Evolutionary conservation across 1,284 basidiomycete species (phyloP).

Genomic region (Moesziomyces sp.): DNA sequence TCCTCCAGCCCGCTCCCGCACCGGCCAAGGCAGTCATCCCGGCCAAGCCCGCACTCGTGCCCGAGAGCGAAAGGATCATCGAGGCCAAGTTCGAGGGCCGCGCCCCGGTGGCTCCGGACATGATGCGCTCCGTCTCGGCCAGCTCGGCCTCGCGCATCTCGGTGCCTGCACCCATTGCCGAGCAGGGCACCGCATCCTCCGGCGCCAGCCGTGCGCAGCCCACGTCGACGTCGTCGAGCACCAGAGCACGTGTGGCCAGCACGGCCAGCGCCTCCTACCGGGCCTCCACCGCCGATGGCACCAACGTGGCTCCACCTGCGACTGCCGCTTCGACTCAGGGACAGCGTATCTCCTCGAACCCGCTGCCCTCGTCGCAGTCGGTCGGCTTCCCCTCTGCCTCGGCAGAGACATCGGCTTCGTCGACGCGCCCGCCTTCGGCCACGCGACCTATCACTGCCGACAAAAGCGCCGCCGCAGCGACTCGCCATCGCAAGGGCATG

Average conservation of each 20-base stretch:
- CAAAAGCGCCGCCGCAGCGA: slow-evolving; percentile 17
- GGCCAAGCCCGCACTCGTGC: slow-evolving; percentile 26
- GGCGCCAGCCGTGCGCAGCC: slow-evolving; percentile 1
- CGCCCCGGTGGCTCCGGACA: slow-evolving; percentile 14
- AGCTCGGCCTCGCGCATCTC: slow-evolving; percentile 38
- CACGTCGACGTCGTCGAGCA: slow-evolving; percentile 2
- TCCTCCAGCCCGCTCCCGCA: slow-evolving; percentile 27
- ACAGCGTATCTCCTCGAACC: slow-evolving; percentile 27
- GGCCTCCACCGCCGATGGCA: slow-evolving; percentile 1
- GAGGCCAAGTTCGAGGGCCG: slow-evolving; percentile 14
- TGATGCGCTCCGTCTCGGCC: slow-evolving; percentile 39
- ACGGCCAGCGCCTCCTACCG: slow-evolving; percentile 21
- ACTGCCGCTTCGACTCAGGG: slow-evolving; percentile 12
- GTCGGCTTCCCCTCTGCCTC: slow-evolving; percentile 35
- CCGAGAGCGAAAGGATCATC: slow-evolving; percentile 31
- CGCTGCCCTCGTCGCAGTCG: slow-evolving; percentile 19
- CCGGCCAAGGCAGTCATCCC: slow-evolving; percentile 16
- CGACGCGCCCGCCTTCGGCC: slow-evolving; percentile 18
- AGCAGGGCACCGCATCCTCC: slow-evolving; percentile 18
- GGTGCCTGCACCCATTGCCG: slow-evolving; percentile 37
- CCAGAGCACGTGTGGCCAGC: slow-evolving; percentile 26
- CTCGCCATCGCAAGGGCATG: slow-evolving; percentile 61
- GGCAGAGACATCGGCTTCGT: slow-evolving; percentile 11
- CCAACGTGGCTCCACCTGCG: slow-evolving; percentile 1
- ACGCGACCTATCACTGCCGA: slow-evolving; percentile 11